Percentiles rank a stretch among this genome's conserved stretches.
phyloP scores from a whole-genome alignment of 2,329 filamentous ascomycete species.

The Pseudopithomyces maydicus region DNA sequence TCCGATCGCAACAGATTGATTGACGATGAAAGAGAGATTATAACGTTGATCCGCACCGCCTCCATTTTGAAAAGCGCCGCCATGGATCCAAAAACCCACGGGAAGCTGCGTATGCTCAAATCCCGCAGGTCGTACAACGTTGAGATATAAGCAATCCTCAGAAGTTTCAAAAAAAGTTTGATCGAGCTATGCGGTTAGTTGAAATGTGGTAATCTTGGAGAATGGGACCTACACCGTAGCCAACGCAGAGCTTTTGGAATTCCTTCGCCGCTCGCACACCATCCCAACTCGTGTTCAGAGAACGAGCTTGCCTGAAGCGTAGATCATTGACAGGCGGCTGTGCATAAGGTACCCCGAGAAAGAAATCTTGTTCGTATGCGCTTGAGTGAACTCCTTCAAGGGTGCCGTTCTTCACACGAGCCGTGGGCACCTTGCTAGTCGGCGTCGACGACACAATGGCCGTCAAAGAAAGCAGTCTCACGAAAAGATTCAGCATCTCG shows the following conservation, averaged over 20 bases:
- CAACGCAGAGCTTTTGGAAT: constrained; percentile 34
- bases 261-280: constrained; percentile 43
- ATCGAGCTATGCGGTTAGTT: constrained; percentile 33
- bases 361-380: constrained; percentile 49
- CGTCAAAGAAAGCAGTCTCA: not conserved
- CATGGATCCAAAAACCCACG: constrained; percentile 63
- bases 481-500: not conserved
- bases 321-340: constrained; percentile 41
- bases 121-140: constrained; percentile 59
- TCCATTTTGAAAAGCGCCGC: constrained; percentile 40
- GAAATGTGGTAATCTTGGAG: not conserved
- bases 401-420: constrained; percentile 43
- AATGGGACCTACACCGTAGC: constrained; percentile 1
- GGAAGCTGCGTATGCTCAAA: constrained; percentile 50
- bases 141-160: constrained; percentile 65
- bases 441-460: not conserved
- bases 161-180: constrained; percentile 58
- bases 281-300: constrained; percentile 49
- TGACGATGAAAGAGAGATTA: constrained; percentile 62
- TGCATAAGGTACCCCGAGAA: constrained; percentile 55
- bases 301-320: constrained; percentile 54
- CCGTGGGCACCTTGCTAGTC: not conserved
- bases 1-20: constrained; percentile 32
- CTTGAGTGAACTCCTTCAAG: constrained; percentile 39
- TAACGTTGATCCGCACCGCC: constrained; percentile 53